These are phyloP conservation scores for Chrysanthemum makinoi DNA, from an alignment of 129 eudicot genomes.

Conservation along the genomic window DNA sequence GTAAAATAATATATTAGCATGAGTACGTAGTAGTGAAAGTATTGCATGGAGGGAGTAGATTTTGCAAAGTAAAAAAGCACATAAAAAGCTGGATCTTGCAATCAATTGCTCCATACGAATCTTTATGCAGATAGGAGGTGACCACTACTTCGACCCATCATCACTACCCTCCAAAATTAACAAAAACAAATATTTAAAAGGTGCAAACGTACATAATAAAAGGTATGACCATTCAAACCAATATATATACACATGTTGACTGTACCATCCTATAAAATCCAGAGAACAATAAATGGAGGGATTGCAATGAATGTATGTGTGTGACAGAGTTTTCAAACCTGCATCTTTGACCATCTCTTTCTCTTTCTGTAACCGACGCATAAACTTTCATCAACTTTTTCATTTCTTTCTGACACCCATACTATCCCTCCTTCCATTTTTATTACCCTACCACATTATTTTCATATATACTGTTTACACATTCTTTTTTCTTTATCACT, in stretches of 20 bases:
- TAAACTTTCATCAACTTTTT: conserved; percentile 24
- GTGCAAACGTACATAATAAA: neutral
- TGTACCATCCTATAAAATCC: conserved; percentile 36
- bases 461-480: neutral
- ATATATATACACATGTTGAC: conserved; percentile 22
- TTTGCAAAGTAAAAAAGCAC: conserved; percentile 7
- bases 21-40: conserved; percentile 19
- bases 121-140: conserved; percentile 27
- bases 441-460: neutral
- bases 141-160: conserved; percentile 32
- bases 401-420: conserved; percentile 7
- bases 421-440: neutral
- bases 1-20: neutral
- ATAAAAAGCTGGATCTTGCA: conserved; percentile 23
- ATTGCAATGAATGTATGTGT: conserved; percentile 31
- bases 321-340: conserved; percentile 49
- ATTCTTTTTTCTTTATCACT: too few species aligned
- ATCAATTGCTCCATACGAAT: conserved; percentile 28
- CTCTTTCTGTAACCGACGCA: conserved; percentile 36
- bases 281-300: conserved; percentile 43
- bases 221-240: neutral
- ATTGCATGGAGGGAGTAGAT: conserved; percentile 26
- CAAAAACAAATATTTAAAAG: neutral
- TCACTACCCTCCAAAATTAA: conserved; percentile 32
- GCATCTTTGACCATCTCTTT: conserved; percentile 56